phyloP scores from a whole-genome alignment of 192 early-diverging fungal genomes.

The Coemansia sp. region DNA sequence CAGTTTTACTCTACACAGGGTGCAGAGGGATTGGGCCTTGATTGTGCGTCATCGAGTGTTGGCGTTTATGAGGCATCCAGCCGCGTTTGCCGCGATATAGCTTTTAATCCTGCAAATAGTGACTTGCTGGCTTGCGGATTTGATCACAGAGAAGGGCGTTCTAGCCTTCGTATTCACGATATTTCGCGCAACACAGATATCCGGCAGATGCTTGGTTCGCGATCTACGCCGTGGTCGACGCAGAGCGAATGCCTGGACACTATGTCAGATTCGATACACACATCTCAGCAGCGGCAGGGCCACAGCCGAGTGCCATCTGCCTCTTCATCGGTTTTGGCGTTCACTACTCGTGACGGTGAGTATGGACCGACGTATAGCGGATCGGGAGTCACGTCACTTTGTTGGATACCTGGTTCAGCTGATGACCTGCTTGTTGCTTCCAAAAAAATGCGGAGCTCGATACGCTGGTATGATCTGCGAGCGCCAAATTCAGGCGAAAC shows the following conservation, averaged over 20 bases:
- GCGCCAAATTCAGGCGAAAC: conserved; percentile 25
- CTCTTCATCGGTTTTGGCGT: conserved; percentile 14
- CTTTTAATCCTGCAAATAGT: conserved; percentile 32
- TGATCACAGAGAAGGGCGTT: conserved; percentile 34
- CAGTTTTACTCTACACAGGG: conserved; percentile 28
- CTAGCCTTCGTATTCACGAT: conserved; percentile 40
- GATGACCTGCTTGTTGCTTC: conserved; percentile 42
- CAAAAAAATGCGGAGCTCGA: conserved; percentile 30
- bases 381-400: conserved; percentile 36
- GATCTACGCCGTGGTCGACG: conserved; percentile 24
- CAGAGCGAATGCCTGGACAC: conserved; percentile 19
- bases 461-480: conserved; percentile 48
- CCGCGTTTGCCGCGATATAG: conserved; percentile 26
- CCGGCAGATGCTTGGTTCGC: conserved; percentile 32
- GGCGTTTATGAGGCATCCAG: conserved; percentile 27
- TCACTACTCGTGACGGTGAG: conserved; percentile 15
- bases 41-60: conserved; percentile 8
- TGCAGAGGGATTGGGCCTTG: conserved; percentile 3
- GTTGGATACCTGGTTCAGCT: conserved; percentile 38
- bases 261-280: not conserved
- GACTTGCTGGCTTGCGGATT: conserved; percentile 49
- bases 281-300: conserved; percentile 6
- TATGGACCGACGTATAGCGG: conserved; percentile 30
- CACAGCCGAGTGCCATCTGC: conserved; percentile 22
- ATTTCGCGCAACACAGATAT: conserved; percentile 34